Conservation (phyloP, 2,329 filamentous ascomycete species). For the Apiospora kogelbergensis region DNA sequence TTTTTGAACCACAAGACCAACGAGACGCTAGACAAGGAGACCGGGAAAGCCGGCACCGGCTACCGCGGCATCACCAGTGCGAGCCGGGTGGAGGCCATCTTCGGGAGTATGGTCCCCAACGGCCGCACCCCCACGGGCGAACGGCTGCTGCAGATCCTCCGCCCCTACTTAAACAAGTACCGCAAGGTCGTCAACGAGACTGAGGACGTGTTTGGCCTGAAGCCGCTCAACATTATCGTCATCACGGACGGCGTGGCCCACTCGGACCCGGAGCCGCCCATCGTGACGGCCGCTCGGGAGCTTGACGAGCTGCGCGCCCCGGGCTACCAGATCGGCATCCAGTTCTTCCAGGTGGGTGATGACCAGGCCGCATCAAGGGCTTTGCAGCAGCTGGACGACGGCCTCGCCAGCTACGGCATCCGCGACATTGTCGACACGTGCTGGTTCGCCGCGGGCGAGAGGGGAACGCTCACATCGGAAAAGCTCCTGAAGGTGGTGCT, state of each 20-base stretch:
- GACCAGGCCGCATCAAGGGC: conserved; percentile 64
- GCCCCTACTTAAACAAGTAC: conserved; percentile 65
- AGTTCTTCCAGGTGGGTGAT: conserved; percentile 92
- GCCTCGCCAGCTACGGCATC: conserved; percentile 56
- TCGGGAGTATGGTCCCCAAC: conserved; percentile 65
- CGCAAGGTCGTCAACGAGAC: conserved; percentile 35
- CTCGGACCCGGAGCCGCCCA: conserved; percentile 73
- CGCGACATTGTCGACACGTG: conserved; percentile 93
- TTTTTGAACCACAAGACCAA: conserved; percentile 73
- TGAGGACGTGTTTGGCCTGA: conserved; percentile 48
- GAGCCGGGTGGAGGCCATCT: conserved; percentile 64
- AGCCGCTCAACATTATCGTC: conserved; percentile 87
- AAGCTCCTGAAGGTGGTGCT: conserved; percentile 81
- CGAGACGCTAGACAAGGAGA: conserved; percentile 30
- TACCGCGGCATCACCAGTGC: conserved; percentile 66
- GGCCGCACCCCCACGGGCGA: conserved; percentile 70
- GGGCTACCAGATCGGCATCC: conserved; percentile 82
- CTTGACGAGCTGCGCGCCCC: conserved; percentile 71
- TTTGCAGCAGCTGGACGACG: conserved; percentile 75
- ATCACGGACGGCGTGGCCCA: conserved; percentile 85
- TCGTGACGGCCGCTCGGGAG: conserved; percentile 66
- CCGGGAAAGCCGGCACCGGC: conserved; percentile 44
- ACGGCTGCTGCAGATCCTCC: conserved; percentile 69
- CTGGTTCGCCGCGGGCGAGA: conserved; percentile 61
- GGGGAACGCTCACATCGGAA: conserved; percentile 58